Evolutionary conservation across 345 rosid species (phyloP), one percentile per base, ranked within the genome.

Genomic region (Linum usitatissimum): DNA sequence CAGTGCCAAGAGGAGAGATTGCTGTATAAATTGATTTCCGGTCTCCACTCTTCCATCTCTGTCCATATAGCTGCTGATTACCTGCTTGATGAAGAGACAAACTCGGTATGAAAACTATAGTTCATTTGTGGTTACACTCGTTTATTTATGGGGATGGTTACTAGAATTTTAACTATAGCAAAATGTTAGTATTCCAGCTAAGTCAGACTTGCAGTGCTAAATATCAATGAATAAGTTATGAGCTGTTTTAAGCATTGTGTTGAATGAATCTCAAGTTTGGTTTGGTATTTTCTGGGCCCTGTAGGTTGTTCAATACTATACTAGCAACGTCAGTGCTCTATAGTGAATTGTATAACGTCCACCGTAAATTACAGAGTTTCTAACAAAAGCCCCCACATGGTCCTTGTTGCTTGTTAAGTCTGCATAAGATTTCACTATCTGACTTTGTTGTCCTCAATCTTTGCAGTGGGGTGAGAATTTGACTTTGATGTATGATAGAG

Each of bases 401-500:
- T 34, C 5, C 38, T 34, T 34, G 38, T 3, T 34, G 38, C 38
- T 34, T 34, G 38, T 34, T 7, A 34, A 34, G 38, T 34, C 38
- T 34, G 38, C 5, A 34, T 34, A 7, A 34, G 38, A 34, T 1
- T 34, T 34, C 3, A 0, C 66, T 7, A 12, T 18, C 54, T 30
- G 31, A 4, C 70, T 59, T 66, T 59, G 7, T 58, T 42, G 80
- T 57, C 49, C 17, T 30, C 18, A 57, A 54, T 59, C 38, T 61
- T 79, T 69, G 64, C 96, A 93, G 99, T 92, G 99, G 99, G 97
- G 97, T 67, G 87, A 77, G 72, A 93, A 93, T 85, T 83, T 82
- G 59, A 70, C 79, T 4, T 68, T 93, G 86, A 55, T 93, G 84
- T 80, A 88, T 73, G 84, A 90, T 64, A 90, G 95, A 54, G 96